A percentile compares a stretch with the other conserved stretches of the same genome.
Evolutionary conservation across 163 green algal genomes (phyloP).

Genomic region (Prototheca stagnorum): DNA sequence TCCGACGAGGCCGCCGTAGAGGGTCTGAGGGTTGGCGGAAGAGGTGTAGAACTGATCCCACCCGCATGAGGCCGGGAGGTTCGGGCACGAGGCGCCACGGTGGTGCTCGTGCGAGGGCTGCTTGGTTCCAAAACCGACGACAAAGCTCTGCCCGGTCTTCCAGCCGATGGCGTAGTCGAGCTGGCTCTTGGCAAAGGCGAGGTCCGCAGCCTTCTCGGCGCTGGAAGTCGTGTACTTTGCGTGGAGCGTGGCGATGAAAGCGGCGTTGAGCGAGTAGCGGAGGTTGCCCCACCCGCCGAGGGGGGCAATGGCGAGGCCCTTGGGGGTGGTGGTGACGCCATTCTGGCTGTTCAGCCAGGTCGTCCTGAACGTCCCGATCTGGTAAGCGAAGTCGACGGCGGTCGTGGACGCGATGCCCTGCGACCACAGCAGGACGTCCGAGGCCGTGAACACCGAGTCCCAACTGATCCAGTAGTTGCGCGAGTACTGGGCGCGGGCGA

Average conservation of each 20-base stretch:
- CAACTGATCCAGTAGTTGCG: constrained; percentile 15
- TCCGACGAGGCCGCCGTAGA: constrained; percentile 17
- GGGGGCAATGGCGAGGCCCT: constrained; percentile 20
- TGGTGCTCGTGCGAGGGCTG: constrained; percentile 19
- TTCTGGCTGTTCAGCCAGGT: constrained; percentile 5
- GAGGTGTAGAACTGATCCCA: constrained; percentile 10
- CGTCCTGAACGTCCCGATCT: background rate
- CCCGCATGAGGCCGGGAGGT: constrained; percentile 13
- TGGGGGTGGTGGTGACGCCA: constrained; percentile 15
- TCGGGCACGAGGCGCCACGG: constrained; percentile 21
- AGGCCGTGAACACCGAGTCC: constrained; percentile 21
- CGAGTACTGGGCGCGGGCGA: constrained; percentile 6
- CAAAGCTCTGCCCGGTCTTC: constrained; percentile 12
- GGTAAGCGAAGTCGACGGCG: constrained; percentile 5
- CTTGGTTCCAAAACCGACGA: constrained; percentile 26
- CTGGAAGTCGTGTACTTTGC: constrained; percentile 8
- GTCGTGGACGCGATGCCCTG: background rate
- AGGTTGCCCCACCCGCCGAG: constrained; percentile 33
- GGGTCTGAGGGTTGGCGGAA: constrained; percentile 18
- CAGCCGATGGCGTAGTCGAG: constrained; percentile 26
- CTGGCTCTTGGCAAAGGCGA: constrained; percentile 15
- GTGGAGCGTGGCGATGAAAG: constrained; percentile 12
- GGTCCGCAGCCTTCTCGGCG: constrained; percentile 1
- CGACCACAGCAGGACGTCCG: constrained; percentile 17
- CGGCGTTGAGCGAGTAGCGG: constrained; percentile 22